Evolutionary conservation across 176 grass and related monocot genomes (phyloP).

Genomic region (Oryza punctata): DNA sequence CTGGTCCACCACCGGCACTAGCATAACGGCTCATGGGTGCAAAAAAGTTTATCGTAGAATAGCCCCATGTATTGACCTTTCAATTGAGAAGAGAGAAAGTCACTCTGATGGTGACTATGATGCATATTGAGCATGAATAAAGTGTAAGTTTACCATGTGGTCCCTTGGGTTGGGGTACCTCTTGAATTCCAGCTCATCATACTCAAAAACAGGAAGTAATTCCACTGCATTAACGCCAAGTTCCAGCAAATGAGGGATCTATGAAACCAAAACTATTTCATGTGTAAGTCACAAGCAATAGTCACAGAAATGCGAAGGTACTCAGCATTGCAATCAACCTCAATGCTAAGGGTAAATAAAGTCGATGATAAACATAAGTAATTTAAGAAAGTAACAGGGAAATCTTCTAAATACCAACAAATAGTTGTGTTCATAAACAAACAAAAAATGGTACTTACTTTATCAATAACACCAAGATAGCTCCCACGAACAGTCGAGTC

Average conservation of each 20-base stretch:
- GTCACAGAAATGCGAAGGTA: slow-evolving; percentile 28
- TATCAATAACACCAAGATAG: slow-evolving; percentile 95
- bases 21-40: slow-evolving; percentile 99
- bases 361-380: background rate
- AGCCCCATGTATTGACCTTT: slow-evolving; percentile 98
- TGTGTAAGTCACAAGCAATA: slow-evolving; percentile 27
- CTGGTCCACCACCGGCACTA: slow-evolving; percentile 88
- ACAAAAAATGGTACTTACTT: slow-evolving; percentile 54
- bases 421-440: background rate
- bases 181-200: slow-evolving; percentile 94
- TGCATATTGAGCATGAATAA: background rate
- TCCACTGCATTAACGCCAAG: slow-evolving; percentile 97
- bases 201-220: slow-evolving; percentile 94
- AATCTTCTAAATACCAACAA: background rate
- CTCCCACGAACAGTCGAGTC: slow-evolving; percentile 66
- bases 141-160: slow-evolving; percentile 74
- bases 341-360: background rate
- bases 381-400: background rate
- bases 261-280: slow-evolving; percentile 50
- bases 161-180: slow-evolving; percentile 86
- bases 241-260: slow-evolving; percentile 97
- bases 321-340: background rate
- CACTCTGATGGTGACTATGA: slow-evolving; percentile 4
- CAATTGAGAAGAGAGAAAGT: slow-evolving; percentile 41
- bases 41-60: slow-evolving; percentile 99